These are phyloP conservation scores for Mucor indicus DNA, from an alignment of 371 early-diverging fungal species.

Conservation along the genomic window DNA sequence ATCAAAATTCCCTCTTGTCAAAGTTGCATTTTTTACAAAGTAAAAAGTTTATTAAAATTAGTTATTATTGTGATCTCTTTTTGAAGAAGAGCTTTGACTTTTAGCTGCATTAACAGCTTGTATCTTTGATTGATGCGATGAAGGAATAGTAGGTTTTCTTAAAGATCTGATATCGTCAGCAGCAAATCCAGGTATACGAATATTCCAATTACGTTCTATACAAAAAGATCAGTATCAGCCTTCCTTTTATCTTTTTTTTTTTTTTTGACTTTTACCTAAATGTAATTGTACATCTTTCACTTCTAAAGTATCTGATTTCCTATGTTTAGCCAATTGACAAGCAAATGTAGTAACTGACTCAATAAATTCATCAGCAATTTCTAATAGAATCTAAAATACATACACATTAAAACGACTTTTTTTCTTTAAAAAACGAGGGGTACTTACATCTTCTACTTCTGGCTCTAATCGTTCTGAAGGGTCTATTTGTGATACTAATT, in stretches of 20 bases:
- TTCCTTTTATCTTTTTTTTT: too few species aligned
- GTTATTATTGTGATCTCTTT: too few species aligned
- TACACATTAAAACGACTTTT: too few species aligned
- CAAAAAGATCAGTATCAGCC: too few species aligned
- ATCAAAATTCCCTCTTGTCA: too few species aligned
- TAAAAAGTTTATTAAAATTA: too few species aligned
- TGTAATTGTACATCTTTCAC: slow-evolving; percentile 91
- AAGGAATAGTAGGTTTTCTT: slow-evolving; percentile 62
- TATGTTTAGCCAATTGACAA: slow-evolving; percentile 88
- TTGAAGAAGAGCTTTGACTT: slow-evolving; percentile 19
- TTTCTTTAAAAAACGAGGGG: not conserved
- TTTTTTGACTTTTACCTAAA: too few species aligned
- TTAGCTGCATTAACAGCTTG: slow-evolving; percentile 64
- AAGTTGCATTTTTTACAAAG: too few species aligned
- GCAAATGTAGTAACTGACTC: slow-evolving; percentile 84
- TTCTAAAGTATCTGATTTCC: slow-evolving; percentile 79
- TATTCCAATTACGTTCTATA: slow-evolving; percentile 90
- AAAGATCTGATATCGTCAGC: slow-evolving; percentile 79
- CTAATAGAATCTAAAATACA: slow-evolving; percentile 73
- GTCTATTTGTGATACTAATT: slow-evolving; percentile 86
- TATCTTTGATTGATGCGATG: slow-evolving; percentile 66
- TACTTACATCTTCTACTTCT: slow-evolving; percentile 91
- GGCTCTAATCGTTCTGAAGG: slow-evolving; percentile 82
- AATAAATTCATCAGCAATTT: slow-evolving; percentile 93
- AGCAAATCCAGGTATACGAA: slow-evolving; percentile 90